These are phyloP conservation scores for Pichia inconspicua DNA, from an alignment of 1,139 yeast species.

Conservation along the genomic window DNA sequence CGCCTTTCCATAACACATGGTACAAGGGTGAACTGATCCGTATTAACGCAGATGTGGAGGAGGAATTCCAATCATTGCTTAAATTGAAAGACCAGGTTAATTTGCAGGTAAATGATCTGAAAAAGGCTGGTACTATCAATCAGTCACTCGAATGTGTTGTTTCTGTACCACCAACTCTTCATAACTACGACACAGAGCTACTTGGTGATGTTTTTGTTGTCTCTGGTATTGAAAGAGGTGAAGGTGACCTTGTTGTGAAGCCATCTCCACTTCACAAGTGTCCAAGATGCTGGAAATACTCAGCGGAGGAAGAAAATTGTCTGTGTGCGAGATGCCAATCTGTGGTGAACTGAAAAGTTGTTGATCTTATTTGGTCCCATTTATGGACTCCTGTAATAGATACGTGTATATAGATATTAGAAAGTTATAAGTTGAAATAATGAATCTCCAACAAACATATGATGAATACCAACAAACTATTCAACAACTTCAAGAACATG, in stretches of 20 bases:
- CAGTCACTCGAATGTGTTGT: background rate
- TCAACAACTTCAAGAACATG: constrained; percentile 48
- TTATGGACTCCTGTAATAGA: background rate
- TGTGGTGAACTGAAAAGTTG: constrained; percentile 22
- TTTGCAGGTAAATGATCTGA: constrained; percentile 29
- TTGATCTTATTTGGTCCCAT: background rate
- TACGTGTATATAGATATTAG: background rate
- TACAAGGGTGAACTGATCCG: constrained; percentile 23
- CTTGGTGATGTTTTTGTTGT: constrained; percentile 56
- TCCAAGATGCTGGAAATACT: constrained; percentile 90
- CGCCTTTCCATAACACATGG: constrained; percentile 44
- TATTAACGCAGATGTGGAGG: constrained; percentile 21
- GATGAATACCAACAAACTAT: constrained; percentile 56
- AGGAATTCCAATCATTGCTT: constrained; percentile 39
- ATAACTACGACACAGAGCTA: background rate
- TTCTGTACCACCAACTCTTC: background rate
- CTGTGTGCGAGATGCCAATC: constrained; percentile 65
- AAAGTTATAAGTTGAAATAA: background rate
- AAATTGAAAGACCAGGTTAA: constrained; percentile 43
- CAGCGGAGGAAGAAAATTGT: constrained; percentile 41
- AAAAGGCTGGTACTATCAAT: constrained; percentile 12
- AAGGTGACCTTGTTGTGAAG: constrained; percentile 18
- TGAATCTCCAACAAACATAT: constrained; percentile 32
- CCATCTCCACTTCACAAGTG: constrained; percentile 39
- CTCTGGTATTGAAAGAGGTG: constrained; percentile 38